Evolutionary conservation across 2,329 filamentous ascomycete genomes (phyloP).

Genomic region (Stagonosporopsis cucurbitacearum): DNA sequence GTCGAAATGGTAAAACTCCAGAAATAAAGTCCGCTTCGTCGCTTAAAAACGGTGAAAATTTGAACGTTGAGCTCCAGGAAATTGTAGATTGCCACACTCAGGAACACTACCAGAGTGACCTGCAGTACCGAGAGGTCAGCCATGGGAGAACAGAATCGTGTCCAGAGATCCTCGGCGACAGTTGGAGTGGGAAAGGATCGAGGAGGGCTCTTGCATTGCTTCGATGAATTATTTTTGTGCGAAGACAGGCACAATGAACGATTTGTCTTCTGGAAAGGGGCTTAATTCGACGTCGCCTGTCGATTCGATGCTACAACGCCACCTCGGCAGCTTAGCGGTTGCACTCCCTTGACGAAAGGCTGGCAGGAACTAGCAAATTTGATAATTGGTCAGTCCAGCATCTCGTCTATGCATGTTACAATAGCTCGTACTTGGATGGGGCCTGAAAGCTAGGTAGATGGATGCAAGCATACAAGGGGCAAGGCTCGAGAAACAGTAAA

Average conservation of each 20-base stretch:
- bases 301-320: constrained; percentile 6
- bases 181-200: background rate
- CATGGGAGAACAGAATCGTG: constrained; percentile 6
- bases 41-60: constrained; percentile 55
- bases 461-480: too few species aligned
- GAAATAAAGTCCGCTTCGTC: constrained; percentile 55
- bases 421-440: background rate
- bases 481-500: background rate
- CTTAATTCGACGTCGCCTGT: constrained; percentile 8
- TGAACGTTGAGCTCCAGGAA: constrained; percentile 53
- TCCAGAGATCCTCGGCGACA: background rate
- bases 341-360: background rate
- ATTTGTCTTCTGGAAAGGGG: constrained; percentile 13
- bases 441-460: background rate
- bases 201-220: constrained; percentile 5
- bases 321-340: constrained; percentile 16
- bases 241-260: background rate
- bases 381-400: background rate
- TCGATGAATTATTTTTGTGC: constrained; percentile 4
- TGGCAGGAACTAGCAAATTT: background rate
- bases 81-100: constrained; percentile 44
- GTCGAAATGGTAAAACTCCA: constrained; percentile 55
- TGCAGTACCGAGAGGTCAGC: constrained; percentile 9
- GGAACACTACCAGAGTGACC: constrained; percentile 27
- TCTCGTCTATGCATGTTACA: background rate